Evolutionary conservation across 2,329 filamentous ascomycete species (phyloP), one percentile per base, ranked within the genome.

Genomic region (Aspergillus fijiensis): DNA sequence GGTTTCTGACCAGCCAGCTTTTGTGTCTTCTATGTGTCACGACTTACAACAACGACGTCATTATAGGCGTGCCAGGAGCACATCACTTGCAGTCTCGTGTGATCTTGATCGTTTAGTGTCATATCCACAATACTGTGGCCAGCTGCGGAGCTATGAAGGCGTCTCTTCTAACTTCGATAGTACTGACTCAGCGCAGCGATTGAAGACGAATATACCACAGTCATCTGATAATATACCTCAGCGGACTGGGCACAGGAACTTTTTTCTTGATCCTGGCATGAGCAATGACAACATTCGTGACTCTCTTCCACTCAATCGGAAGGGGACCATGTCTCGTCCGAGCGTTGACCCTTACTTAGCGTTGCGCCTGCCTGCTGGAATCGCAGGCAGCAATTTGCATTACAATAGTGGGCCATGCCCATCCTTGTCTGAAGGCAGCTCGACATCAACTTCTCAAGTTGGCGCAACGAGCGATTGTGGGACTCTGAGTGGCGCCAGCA

Each of bases 21-120:
- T 55, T 47, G 59, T 58, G 45, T 57, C 55, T 50, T 57, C 60
- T 25, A 62, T 64, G 59, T 66, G 61, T 31, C 61, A 62, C 50
- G 65, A 63, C n/a, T 19, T 25, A 6, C 57, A 51, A 27, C 56
- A 58, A 39, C 29, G 45, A 35, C 49, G 51, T 10, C 47, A 25
- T 16, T 53, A 51, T 54, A 42, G 49, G 16, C 63, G 61, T n/a
- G 7, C 39, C 4, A 58, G 64, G 49, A 63, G 65, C 29, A 55
- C 55, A 23, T 67, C 65, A 23, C 52, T 59, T 19, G 31, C 60
- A 19, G 33, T 19, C 45, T 25, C 54, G n/a, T 50, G 35, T 21
- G 35, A 35, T 33, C 49, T 55, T 31, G 52, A 19, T 31, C 25
- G 58, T 31, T 25, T 33, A 6, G 5, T 54, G 23, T 57, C 59